phyloP scores from a whole-genome alignment of 768 basidiomycete species.

The Termitomyces heimii region DNA sequence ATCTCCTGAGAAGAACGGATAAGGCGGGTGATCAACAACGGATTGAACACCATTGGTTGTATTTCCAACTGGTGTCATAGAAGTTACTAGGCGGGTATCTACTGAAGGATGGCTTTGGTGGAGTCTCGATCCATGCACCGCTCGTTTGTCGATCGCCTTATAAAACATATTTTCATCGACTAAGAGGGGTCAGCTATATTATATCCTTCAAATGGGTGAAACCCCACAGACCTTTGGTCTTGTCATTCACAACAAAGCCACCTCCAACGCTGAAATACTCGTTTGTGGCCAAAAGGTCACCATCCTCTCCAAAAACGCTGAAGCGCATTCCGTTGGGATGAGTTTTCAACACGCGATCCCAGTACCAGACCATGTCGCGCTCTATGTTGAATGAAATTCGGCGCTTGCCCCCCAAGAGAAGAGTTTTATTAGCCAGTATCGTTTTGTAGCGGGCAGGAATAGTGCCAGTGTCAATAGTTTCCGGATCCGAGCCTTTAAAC shows the following conservation, averaged over 20 bases:
- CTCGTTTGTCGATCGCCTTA: slow-evolving; percentile 80
- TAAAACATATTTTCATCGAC: slow-evolving; percentile 95
- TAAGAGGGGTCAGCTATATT: slow-evolving; percentile 17
- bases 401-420: slow-evolving; percentile 69
- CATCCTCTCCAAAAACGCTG: slow-evolving; percentile 74
- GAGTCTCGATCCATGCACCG: slow-evolving; percentile 74
- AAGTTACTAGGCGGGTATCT: neutral
- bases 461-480: slow-evolving; percentile 86
- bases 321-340: slow-evolving; percentile 95
- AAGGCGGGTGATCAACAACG: slow-evolving; percentile 59
- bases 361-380: slow-evolving; percentile 89
- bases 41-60: neutral
- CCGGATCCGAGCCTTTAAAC: slow-evolving; percentile 71
- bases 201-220: neutral
- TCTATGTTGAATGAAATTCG: slow-evolving; percentile 84
- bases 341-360: slow-evolving; percentile 83
- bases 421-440: slow-evolving; percentile 58
- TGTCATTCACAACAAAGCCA: slow-evolving; percentile 93
- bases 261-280: slow-evolving; percentile 95
- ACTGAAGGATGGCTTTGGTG: slow-evolving; percentile 52
- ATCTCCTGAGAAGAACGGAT: slow-evolving; percentile 76
- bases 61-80: neutral
- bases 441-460: slow-evolving; percentile 70
- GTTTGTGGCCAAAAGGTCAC: slow-evolving; percentile 87
- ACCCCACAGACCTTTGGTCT: slow-evolving; percentile 64